Base-by-base conservation (phyloP, 2,329 filamentous ascomycete species). In the Lachnellula suecica region DNA sequence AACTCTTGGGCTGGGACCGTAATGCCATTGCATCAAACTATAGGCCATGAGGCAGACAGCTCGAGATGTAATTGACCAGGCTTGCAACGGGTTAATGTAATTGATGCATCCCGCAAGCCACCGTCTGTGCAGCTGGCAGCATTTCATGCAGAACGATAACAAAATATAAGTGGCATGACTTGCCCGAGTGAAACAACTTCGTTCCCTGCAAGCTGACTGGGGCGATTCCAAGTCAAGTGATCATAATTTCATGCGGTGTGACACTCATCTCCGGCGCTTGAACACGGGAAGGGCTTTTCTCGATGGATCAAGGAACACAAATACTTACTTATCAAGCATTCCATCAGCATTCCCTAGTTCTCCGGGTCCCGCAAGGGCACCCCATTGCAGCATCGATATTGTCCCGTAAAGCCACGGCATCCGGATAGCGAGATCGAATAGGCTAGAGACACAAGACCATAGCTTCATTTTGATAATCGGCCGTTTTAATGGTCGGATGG, bases 341-440 rank as follows among this genome's bases (percentile, higher is more conserved):
- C 91, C 86, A 70, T 95, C 81, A 24, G 87, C 82, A 64, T 81
- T 79, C 67, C 88, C 91, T 59, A 96, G 71, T 72, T 74, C 81
- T 64, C 91, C 89, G 59, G 89, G 89, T 22, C 91, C 90, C 64
- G 78, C 76, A 66, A 93, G 72, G 64, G 85, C 79, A 61, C 84
- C 78, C 77, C 88, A 86, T 72, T 94, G 90, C 61, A 87, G 70
- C 71, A 96, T 81, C 52, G 88, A 88, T 54, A 94, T 70, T 61
- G 82, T 75, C 67, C 90, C 90, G 66, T 79, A 79, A 51, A 96
- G 79, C 93, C 93, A 97, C 58, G 93, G 93, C 91, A 96, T 96
- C 71, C 91, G 88, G 59, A 76, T 71, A 61, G 87, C 79, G 66
- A 96, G 72, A 75, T 91, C 85, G 61, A 91, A 72, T 57, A 96